These are phyloP conservation scores for Trametes villosa DNA, from an alignment of 768 basidiomycete species.

Conservation along the genomic window DNA sequence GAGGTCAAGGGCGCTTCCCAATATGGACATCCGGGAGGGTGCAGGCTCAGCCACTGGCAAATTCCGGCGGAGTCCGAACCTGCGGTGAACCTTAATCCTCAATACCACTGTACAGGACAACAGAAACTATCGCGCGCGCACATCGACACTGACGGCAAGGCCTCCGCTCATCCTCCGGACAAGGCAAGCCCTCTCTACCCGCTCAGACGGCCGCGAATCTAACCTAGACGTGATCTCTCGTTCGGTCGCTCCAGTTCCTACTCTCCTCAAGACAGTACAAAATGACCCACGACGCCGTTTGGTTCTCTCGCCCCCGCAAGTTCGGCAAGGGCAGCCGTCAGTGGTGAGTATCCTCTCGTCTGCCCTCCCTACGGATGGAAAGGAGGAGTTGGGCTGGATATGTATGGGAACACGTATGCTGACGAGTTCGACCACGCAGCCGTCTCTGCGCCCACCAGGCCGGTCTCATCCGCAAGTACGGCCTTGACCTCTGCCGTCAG, in stretches of 20 bases:
- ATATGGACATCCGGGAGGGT: no score
- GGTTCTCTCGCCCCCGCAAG: slow-evolving; percentile 96
- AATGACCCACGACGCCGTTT: slow-evolving; percentile 99
- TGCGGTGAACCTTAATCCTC: slow-evolving; percentile 22
- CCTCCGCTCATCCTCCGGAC: slow-evolving; percentile 22
- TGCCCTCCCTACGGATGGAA: background rate
- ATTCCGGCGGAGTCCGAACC: slow-evolving; percentile 16
- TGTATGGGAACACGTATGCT: slow-evolving; percentile 12
- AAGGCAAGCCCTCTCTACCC: slow-evolving; percentile 16
- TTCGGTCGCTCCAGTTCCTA: slow-evolving; percentile 7
- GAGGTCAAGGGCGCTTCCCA: no score
- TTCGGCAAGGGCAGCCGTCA: slow-evolving; percentile 95
- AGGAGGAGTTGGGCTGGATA: background rate
- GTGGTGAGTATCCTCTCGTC: slow-evolving; percentile 60
- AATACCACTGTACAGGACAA: slow-evolving; percentile 29
- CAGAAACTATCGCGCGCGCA: slow-evolving; percentile 21
- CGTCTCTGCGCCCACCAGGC: slow-evolving; percentile 97
- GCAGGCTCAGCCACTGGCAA: background rate
- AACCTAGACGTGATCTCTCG: background rate
- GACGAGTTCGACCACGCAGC: slow-evolving; percentile 46
- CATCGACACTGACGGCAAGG: slow-evolving; percentile 24
- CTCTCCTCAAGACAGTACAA: slow-evolving; percentile 39
- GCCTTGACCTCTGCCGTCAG: slow-evolving; percentile 96
- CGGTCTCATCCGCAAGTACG: slow-evolving; percentile 97
- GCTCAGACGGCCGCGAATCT: background rate